Percentiles rank a stretch among this genome's conserved stretches.
phyloP scores from a whole-genome alignment of 1,139 yeast genomes.

The Candida neerlandica region DNA sequence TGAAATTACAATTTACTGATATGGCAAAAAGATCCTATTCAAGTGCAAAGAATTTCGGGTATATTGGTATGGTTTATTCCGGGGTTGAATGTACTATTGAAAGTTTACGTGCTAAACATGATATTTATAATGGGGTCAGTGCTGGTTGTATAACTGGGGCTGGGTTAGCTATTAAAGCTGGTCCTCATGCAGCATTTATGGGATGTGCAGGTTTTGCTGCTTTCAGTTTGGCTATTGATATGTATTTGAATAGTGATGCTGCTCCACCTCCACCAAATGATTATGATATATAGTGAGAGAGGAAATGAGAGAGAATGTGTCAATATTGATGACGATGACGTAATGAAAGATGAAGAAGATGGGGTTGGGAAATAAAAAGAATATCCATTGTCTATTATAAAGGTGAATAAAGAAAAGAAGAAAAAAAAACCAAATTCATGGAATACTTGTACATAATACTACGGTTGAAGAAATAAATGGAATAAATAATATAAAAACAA shows the following conservation, averaged over 20 bases:
- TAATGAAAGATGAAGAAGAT: background rate
- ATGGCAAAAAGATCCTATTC: conserved; percentile 87
- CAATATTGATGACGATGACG: background rate
- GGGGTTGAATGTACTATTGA: conserved; percentile 96
- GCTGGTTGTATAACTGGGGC: conserved; percentile 97
- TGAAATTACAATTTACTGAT: conserved; percentile 87
- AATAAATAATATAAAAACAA: background rate
- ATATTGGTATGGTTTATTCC: conserved; percentile 88
- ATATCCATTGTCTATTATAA: conserved; percentile 6
- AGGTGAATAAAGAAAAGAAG: conserved; percentile 1
- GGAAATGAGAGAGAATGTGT: no score
- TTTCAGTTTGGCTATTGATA: conserved; percentile 89
- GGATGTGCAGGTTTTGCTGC: conserved; percentile 99
- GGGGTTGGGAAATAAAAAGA: background rate
- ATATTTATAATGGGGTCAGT: conserved; percentile 84
- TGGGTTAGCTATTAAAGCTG: conserved; percentile 87
- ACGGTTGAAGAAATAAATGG: conserved; percentile 1
- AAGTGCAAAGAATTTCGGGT: conserved; percentile 93
- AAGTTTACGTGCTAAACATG: conserved; percentile 84
- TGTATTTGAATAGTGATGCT: conserved; percentile 85
- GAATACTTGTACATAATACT: conserved; percentile 9
- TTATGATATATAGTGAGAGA: conserved; percentile 64
- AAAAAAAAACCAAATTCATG: background rate
- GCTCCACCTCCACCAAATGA: conserved; percentile 86
- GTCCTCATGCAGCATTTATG: conserved; percentile 87